A percentile compares a stretch with the other conserved stretches of the same genome.
These are phyloP conservation scores for Orbilia brochopaga DNA, from an alignment of 2,329 filamentous ascomycete genomes.

Conservation along the genomic window DNA sequence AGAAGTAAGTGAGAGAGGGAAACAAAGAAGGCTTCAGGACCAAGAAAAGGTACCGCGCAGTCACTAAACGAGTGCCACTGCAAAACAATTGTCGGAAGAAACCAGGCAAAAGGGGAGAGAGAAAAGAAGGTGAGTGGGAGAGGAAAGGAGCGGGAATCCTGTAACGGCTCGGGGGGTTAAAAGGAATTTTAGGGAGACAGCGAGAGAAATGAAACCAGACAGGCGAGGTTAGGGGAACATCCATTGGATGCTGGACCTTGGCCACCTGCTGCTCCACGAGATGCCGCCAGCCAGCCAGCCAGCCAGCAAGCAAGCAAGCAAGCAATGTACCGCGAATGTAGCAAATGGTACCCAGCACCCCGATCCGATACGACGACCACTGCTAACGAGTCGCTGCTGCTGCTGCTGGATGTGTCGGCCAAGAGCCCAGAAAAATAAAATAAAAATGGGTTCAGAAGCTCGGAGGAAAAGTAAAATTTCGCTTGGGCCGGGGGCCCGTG, in stretches of 20 bases:
- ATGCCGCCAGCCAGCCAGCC: background rate
- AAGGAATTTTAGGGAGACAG: conserved; percentile 25
- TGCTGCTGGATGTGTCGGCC: conserved; percentile 17
- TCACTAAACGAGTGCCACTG: background rate
- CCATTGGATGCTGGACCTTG: background rate
- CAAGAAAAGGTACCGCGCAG: conserved; percentile 4
- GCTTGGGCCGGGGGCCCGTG: conserved; percentile 19
- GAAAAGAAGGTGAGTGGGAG: conserved; percentile 21
- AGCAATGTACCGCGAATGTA: too few species aligned
- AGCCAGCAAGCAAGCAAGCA: too few species aligned
- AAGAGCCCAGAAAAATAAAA: conserved; percentile 12
- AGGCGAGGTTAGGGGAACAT: conserved; percentile 25
- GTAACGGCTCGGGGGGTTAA: conserved; percentile 49
- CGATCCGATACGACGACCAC: too few species aligned
- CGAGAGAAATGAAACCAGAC: conserved; percentile 42
- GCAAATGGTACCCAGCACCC: background rate
- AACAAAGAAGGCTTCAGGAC: background rate
- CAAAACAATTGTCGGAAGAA: conserved; percentile 5
- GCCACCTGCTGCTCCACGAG: too few species aligned
- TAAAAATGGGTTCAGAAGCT: background rate
- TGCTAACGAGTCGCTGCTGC: too few species aligned
- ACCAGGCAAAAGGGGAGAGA: background rate
- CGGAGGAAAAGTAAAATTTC: conserved; percentile 30
- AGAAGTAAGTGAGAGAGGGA: conserved; percentile 5
- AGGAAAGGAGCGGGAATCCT: conserved; percentile 25